A percentile compares a stretch with the other conserved stretches of the same genome.
Conservation (phyloP, 208 protist genomes). For the Herpetomonas muscarum region DNA sequence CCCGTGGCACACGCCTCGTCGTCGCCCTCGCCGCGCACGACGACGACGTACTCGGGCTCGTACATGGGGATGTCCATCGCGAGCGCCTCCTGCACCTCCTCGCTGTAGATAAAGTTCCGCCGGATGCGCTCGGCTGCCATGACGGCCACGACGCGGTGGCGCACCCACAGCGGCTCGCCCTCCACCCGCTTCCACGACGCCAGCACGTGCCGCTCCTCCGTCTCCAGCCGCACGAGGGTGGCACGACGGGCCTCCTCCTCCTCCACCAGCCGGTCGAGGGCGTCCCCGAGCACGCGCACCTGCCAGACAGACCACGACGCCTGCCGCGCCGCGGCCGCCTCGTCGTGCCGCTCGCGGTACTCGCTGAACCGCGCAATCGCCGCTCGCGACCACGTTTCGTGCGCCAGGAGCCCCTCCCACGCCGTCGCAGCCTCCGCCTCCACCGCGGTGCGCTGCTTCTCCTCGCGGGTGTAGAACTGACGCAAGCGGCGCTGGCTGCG, state of each 20-base stretch:
- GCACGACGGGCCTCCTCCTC: conserved; percentile 12
- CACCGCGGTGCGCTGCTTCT: conserved; percentile 16
- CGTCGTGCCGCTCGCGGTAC: background rate
- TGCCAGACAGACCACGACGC: conserved; percentile 11
- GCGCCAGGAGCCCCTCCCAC: background rate
- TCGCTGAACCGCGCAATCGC: background rate
- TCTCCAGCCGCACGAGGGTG: background rate
- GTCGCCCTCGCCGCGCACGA: background rate
- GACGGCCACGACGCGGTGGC: conserved; percentile 17
- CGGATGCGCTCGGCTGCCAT: conserved; percentile 29
- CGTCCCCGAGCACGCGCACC: conserved; percentile 14
- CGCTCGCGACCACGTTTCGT: background rate
- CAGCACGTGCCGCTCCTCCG: conserved; percentile 21
- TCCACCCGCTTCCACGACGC: conserved; percentile 16
- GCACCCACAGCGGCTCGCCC: conserved; percentile 12
- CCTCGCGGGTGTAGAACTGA: conserved; percentile 10
- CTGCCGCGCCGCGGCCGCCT: background rate
- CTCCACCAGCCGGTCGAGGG: conserved; percentile 5
- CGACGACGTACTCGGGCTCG: background rate
- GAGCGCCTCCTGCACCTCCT: conserved; percentile 34
- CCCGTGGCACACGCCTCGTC: background rate
- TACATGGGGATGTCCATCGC: conserved; percentile 19
- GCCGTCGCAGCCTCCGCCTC: conserved; percentile 10
- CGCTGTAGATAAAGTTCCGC: conserved; percentile 28
- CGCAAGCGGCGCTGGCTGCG: too few relatives aligned